Percentiles rank a stretch among this genome's conserved stretches.
Conservation (phyloP, 345 rosid genomes). For the Heritiera fomes region DNA sequence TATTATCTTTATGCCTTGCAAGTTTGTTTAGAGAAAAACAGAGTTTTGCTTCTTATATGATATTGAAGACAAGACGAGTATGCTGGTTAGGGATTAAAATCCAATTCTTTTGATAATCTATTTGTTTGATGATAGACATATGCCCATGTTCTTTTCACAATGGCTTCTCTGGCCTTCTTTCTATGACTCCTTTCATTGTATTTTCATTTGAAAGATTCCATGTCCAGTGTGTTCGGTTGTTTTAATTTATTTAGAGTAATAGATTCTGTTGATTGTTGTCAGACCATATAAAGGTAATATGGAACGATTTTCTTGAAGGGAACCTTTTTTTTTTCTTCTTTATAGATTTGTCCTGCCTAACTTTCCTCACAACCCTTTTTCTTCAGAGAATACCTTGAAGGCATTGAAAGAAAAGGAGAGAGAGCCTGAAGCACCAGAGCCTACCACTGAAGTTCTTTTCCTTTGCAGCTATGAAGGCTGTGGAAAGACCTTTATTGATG, state of each 20-base stretch:
- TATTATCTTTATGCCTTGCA: background rate
- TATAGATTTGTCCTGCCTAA: background rate
- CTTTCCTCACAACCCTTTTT: background rate
- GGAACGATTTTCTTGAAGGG: background rate
- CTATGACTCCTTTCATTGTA: background rate
- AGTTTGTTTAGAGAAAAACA: background rate
- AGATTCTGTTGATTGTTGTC: background rate
- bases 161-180: background rate
- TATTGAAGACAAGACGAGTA: background rate
- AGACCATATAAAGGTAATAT: background rate
- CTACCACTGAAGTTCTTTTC: conserved; percentile 91
- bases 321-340: background rate
- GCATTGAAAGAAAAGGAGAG: conserved; percentile 68
- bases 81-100: background rate
- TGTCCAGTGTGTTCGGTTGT: background rate
- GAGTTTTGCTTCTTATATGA: background rate
- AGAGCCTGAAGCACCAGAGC: conserved; percentile 72
- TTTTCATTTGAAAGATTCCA: background rate
- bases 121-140: background rate
- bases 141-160: background rate
- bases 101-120: background rate
- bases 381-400: conserved; percentile 60
- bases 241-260: background rate
- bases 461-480: conserved; percentile 95
- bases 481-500: conserved; percentile 93